Base-by-base conservation (phyloP, 2,329 filamentous ascomycete genomes). In the Colletotrichum eremochloae region DNA sequence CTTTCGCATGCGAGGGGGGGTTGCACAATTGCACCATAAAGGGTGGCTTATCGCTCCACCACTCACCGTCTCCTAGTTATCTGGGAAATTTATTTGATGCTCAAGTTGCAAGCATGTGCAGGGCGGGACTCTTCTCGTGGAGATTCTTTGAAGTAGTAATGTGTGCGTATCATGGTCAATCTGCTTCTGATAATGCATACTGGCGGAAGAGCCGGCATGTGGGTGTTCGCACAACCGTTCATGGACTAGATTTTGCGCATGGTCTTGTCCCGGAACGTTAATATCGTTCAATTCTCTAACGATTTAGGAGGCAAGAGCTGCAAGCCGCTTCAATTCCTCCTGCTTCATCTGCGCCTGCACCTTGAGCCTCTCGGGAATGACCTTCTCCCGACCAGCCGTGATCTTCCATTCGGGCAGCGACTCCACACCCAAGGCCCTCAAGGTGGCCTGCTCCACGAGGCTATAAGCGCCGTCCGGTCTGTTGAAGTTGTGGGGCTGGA, bases 361-460 rank as follows among this genome's bases (percentile, higher is more conserved):
- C 73, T 77, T 79, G 31, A 80, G 75, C 58, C 78, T 76, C 57
- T 73, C 76, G 40, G 81, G 89, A 2, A 90, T 80, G 18, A 90
- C 80, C 2, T 67, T 63, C 78, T 90, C 86, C 72, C 88, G 83
- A 38, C 84, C 81, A 11, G 75, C 82, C 14, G 83, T 82, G 57
- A 88, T 87, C 79, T 81, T 83, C 88, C 89, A 91, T 1, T 83
- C 87, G 18, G 79, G 78, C 61, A 90, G 76, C 29, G 81, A 82
- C 24, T 86, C 83, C 75, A 78, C 82, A 0, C 84, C 84, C 40
- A 90, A 77, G 15, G 83, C 85, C 52, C 76, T 80, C 76, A 91
- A 77, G 3, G 89, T 91, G 76, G 87, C 85, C 75, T 79, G 80
- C 81, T 91, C 89, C 6, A 91, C 88, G 31, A 87, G 80, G 74